Percentiles rank a stretch among this genome's conserved stretches.
Evolutionary conservation across 2,329 filamentous ascomycete genomes (phyloP).

Genomic region (Neocucurbitaria cava): DNA sequence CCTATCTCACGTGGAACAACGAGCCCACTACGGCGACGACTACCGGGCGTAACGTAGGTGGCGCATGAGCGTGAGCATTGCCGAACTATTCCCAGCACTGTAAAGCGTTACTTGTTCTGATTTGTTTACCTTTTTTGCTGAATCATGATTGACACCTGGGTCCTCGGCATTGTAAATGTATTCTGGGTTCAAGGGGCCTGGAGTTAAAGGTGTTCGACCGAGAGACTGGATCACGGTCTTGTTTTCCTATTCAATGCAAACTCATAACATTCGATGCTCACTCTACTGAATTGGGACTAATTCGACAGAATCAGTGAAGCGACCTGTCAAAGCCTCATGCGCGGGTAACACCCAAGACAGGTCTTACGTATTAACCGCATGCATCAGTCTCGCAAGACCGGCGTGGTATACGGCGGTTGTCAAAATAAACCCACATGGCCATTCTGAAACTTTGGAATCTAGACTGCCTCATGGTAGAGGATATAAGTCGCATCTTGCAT

Average conservation of each 20-base stretch:
- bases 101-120: not conserved
- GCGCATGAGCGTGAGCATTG: constrained; percentile 33
- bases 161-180: constrained; percentile 37
- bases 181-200: constrained; percentile 29
- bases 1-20: constrained; percentile 95
- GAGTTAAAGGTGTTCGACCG: constrained; percentile 38
- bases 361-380: constrained; percentile 31
- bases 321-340: constrained; percentile 15
- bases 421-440: constrained; percentile 30
- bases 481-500: constrained; percentile 36
- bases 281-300: constrained; percentile 11
- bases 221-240: constrained; percentile 33
- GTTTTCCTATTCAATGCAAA: constrained; percentile 22
- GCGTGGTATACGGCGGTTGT: constrained; percentile 23
- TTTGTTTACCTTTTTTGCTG: constrained; percentile 23
- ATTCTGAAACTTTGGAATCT: constrained; percentile 44
- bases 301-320: constrained; percentile 9
- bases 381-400: constrained; percentile 22
- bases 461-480: constrained; percentile 29
- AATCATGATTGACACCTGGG: constrained; percentile 24
- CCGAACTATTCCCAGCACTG: not conserved
- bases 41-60: constrained; percentile 50
- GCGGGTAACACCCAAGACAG: constrained; percentile 29
- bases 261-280: constrained; percentile 17
- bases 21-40: constrained; percentile 65